Percentiles rank a stretch among this genome's conserved stretches.
phyloP scores from a whole-genome alignment of 306 rosid species.

The Glycyrrhiza uralensis region DNA sequence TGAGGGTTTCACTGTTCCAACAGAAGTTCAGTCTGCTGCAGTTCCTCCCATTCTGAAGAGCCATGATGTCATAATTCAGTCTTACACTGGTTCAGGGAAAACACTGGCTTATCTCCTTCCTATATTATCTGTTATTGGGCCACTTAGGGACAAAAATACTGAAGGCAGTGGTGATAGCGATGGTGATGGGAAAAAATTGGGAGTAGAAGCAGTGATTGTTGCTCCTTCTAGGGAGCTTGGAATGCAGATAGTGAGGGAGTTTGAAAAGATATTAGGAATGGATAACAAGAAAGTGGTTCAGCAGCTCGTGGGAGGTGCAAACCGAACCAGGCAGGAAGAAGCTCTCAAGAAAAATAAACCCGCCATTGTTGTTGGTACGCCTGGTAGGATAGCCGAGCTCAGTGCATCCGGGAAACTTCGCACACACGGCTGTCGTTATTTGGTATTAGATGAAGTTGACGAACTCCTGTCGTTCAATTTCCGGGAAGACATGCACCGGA shows the following conservation, averaged over 20 bases:
- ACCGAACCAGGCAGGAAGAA: conserved; percentile 86
- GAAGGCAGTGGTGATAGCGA: conserved; percentile 20
- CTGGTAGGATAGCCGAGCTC: conserved; percentile 89
- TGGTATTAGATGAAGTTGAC: conserved; percentile 93
- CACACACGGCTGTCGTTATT: conserved; percentile 72
- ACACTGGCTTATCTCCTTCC: conserved; percentile 90
- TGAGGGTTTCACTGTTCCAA: conserved; percentile 74
- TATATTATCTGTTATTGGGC: conserved; percentile 66
- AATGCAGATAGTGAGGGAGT: conserved; percentile 97
- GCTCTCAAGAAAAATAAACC: conserved; percentile 90
- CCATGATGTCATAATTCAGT: conserved; percentile 84
- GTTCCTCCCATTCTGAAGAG: conserved; percentile 72
- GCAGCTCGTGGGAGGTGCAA: conserved; percentile 98
- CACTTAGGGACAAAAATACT: conserved; percentile 37
- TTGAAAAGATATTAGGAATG: conserved; percentile 82
- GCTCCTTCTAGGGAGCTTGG: conserved; percentile 98
- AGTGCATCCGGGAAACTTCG: conserved; percentile 92
- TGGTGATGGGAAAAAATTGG: conserved; percentile 58
- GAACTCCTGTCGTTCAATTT: conserved; percentile 85
- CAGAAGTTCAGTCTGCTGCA: conserved; percentile 83
- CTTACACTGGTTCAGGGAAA: conserved; percentile 95
- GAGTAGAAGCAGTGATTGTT: conserved; percentile 76
- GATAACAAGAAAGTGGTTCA: conserved; percentile 67
- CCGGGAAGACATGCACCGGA: conserved; percentile 91
- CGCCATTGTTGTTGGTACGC: conserved; percentile 88